These are phyloP conservation scores for Catharanthus roseus DNA, from an alignment of 257 asterid species.

Conservation along the genomic window DNA sequence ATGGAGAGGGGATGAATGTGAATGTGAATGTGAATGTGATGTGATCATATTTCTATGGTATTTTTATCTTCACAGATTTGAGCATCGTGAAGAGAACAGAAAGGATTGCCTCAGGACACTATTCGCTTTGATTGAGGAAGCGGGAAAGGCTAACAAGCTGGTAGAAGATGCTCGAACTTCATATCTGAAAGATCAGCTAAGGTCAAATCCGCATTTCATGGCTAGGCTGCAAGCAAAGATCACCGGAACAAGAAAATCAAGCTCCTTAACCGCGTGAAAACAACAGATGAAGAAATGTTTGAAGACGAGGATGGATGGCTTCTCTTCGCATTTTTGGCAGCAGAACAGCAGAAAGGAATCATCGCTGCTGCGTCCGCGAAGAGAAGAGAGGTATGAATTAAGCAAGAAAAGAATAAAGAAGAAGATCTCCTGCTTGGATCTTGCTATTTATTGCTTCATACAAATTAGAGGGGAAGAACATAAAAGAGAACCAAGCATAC, in stretches of 20 bases:
- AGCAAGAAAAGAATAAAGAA: not conserved
- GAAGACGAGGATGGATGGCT: not conserved
- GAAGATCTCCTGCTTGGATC: not conserved
- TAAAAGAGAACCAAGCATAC: no score
- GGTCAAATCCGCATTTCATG: slow-evolving; percentile 78
- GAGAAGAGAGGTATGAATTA: not conserved
- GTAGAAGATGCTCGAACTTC: slow-evolving; percentile 63
- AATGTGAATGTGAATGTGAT: no score
- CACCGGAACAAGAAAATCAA: slow-evolving; percentile 24
- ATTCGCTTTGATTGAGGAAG: slow-evolving; percentile 67
- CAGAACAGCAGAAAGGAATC: no score
- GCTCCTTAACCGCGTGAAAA: slow-evolving; percentile 21
- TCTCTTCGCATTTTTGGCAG: not conserved
- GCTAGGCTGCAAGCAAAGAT: slow-evolving; percentile 59
- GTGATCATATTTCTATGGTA: no score
- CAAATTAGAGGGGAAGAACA: no score
- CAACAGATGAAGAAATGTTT: not conserved
- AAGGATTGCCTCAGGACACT: slow-evolving; percentile 93
- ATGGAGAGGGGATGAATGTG: no score
- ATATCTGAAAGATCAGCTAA: slow-evolving; percentile 59
- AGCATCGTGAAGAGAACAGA: slow-evolving; percentile 89
- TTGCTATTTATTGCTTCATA: no score
- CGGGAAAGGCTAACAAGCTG: slow-evolving; percentile 59
- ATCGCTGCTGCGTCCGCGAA: not conserved
- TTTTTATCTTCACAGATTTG: slow-evolving; percentile 54